Evolutionary conservation across 2,329 filamentous ascomycete genomes (phyloP).

Genomic region (Penicillium digitatum): DNA sequence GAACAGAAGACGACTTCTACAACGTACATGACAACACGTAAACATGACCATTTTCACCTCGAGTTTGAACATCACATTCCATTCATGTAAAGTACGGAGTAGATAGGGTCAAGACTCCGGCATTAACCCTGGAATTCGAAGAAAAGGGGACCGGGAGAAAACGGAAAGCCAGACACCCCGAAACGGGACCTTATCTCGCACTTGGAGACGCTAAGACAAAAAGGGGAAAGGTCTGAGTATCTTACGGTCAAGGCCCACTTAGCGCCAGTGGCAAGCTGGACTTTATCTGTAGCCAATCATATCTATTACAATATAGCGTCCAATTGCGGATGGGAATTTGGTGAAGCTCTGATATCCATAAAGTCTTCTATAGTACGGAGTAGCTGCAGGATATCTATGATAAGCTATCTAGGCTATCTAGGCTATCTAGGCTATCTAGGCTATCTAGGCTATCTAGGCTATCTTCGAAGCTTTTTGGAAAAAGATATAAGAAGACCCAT

Average conservation of each 20-base stretch:
- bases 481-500: neutral
- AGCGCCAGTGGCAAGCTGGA: neutral
- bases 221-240: conserved; percentile 2
- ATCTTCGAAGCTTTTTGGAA: no score
- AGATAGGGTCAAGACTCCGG: neutral
- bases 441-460: neutral
- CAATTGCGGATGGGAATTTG: conserved; percentile 17
- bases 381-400: conserved; percentile 3
- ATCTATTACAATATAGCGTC: neutral
- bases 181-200: conserved; percentile 4
- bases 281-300: conserved; percentile 15
- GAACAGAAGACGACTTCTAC: neutral
- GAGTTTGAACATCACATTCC: no score
- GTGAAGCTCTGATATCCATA: neutral
- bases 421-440: neutral
- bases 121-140: neutral
- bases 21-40: neutral
- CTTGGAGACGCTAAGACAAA: neutral
- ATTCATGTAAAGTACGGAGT: neutral
- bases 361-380: neutral
- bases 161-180: neutral
- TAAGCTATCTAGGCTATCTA: conserved; percentile 1
- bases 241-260: conserved; percentile 1
- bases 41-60: neutral
- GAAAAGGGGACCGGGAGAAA: neutral